Evolutionary conservation across 1,284 basidiomycete genomes (phyloP).

Genomic region (Ustilago nuda): DNA sequence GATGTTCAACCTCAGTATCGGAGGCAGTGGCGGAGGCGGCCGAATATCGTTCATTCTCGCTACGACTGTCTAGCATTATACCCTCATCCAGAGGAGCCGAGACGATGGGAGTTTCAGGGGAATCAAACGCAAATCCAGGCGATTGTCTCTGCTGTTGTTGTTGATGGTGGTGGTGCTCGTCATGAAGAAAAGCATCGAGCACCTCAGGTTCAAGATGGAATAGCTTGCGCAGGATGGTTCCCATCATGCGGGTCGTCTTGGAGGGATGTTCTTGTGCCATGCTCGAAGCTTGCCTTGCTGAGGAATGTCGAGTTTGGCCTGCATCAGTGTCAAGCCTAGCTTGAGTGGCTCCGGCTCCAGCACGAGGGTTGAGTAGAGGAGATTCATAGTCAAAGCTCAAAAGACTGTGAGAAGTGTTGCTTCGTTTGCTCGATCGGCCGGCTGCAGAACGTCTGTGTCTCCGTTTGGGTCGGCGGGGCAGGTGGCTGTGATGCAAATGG

Average conservation of each 20-base stretch:
- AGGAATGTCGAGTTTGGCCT: slow-evolving; percentile 27
- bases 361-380: slow-evolving; percentile 13
- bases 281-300: slow-evolving; percentile 9
- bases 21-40: slow-evolving; percentile 7
- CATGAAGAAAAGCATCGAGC: slow-evolving; percentile 44
- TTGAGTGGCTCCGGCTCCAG: not conserved
- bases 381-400: slow-evolving; percentile 41
- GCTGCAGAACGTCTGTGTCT: slow-evolving; percentile 39
- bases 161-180: slow-evolving; percentile 24
- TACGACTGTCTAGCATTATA: slow-evolving; percentile 34
- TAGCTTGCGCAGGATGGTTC: slow-evolving; percentile 42
- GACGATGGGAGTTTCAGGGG: slow-evolving; percentile 22
- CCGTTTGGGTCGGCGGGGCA: slow-evolving; percentile 41
- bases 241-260: slow-evolving; percentile 47
- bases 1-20: slow-evolving; percentile 15
- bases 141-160: not conserved
- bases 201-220: slow-evolving; percentile 54
- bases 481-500: slow-evolving; percentile 23
- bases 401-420: slow-evolving; percentile 46
- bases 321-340: slow-evolving; percentile 18
- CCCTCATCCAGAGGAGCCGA: slow-evolving; percentile 18
- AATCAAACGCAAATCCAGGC: slow-evolving; percentile 34
- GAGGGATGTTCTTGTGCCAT: slow-evolving; percentile 26
- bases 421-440: slow-evolving; percentile 49
- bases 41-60: slow-evolving; percentile 26